Base-by-base conservation (phyloP, 352 stramenopile species). In the Phytopythium aichiense region DNA sequence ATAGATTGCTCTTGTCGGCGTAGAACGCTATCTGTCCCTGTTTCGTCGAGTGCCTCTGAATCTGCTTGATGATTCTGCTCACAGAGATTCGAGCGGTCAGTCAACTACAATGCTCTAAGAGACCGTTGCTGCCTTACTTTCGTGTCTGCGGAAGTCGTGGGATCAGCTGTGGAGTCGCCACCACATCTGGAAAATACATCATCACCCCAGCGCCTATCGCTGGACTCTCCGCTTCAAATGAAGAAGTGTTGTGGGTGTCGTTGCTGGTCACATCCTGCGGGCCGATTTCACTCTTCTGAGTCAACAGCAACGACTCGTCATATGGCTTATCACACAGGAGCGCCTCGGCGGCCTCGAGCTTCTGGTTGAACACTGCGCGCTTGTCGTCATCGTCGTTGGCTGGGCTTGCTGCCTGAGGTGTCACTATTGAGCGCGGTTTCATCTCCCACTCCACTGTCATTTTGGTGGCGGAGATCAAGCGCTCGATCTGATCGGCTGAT, bases 11-110 rank as follows among this genome's bases (percentile, higher is more conserved):
- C 52, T 90, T 92, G 69, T 92, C 74, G 7, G 75, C 63, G 46
- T 88, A 89, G 57, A 77, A 88, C 56, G 81, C 68, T 43, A 88
- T 89, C 57, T 92, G 80, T 1, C 79, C 80, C 16, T 80, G 56
- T 18, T 70, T 72, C 0, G 78, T 83, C 12, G 73, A 78, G 53
- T 88, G 74, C 35, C 71, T 66, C 56, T 88, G 76, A 42, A 87
- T 88, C 30, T 86, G 71, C 38, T 79, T 87, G 28, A 88, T 80
- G 33, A 80, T 74, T 31, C 80, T 89, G 58, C 30, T 56, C 4
- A 33, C 4, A 40, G 22, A 4, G 51, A 25, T 3, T 43, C 12
- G 13, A 22, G 8, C 46, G 23, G 25, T 37, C 30, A 48, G 13
- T 31, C 20, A 8, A 38, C 58, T 54, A 25, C 38, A 12, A 53